phyloP scores from a whole-genome alignment of 108 stramenopile species.

The Schizochytrium sp. region DNA sequence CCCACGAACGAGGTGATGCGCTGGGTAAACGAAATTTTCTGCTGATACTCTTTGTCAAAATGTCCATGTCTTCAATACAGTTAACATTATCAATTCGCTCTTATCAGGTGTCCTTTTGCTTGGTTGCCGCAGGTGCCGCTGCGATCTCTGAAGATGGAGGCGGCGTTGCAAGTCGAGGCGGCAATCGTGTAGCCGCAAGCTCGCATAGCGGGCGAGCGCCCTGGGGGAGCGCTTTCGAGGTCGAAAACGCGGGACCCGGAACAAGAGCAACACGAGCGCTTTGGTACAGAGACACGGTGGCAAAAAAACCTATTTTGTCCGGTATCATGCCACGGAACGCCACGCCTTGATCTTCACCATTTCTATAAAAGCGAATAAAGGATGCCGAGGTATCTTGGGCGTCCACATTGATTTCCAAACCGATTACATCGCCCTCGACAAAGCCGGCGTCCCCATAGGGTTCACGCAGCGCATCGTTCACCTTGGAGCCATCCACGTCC shows the following conservation, averaged over 20 bases:
- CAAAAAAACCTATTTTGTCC: not conserved
- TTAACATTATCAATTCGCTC: no score
- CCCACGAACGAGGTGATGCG: no score
- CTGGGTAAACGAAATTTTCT: no score
- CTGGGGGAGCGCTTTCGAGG: not conserved
- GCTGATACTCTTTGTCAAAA: no score
- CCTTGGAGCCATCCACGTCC: slow-evolving; percentile 8
- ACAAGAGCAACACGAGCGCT: not conserved
- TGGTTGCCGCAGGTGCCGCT: not conserved
- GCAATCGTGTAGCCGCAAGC: not conserved
- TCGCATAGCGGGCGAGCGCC: not conserved
- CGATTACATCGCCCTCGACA: not conserved
- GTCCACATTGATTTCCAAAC: not conserved
- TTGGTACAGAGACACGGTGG: not conserved
- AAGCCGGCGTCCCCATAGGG: not conserved
- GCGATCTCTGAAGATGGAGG: not conserved
- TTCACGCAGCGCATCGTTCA: not conserved
- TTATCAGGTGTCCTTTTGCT: not conserved
- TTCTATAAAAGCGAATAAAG: not conserved
- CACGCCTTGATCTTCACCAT: not conserved
- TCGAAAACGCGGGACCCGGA: not conserved
- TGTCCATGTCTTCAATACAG: no score
- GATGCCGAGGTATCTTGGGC: not conserved
- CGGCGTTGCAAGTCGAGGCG: not conserved
- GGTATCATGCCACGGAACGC: not conserved